Base-by-base conservation (phyloP, 208 protist species). In the Acanthamoeba healyi region DNA sequence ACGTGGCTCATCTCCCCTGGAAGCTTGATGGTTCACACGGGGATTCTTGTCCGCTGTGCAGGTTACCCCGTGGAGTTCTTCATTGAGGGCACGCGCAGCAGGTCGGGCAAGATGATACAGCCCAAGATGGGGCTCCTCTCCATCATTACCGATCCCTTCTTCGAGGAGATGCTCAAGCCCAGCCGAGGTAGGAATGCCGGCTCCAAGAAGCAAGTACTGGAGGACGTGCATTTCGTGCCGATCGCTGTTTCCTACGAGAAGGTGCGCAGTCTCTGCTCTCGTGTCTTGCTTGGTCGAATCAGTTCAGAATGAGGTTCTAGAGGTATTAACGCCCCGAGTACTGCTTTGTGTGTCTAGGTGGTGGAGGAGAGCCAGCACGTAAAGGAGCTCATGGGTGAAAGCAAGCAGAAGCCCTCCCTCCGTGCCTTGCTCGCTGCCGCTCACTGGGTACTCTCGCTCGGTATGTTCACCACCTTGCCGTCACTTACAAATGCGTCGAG, bases 201-300 rank as follows among this genome's bases (percentile, higher is more conserved):
- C 32, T 1, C 22, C 26, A 79, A 79, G 79, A 54, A 87, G 36
- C 46, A 12, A n/a, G 29, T 14, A 1, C 36, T 65, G 38, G 61
- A 89, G 40, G 94, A 96, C 89, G 72, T 96, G 10, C 63, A 95
- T 7, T 92, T 96, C 24, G 92, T 94, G 14, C 95, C 95, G 32
- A 95, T 96, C 65, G 86, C 86, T 63, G 95, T 96, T 36, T 91
- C 79, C 12, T 96, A 96, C 51, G 95, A 96, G 51, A 96, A 96
- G 44, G 86, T 29, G n/a, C n/a, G n/a, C n/a, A 86, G 2, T 10
- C 26, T 58, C 10, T n/a, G 12, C 72, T 29, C 2, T 51, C 0
- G 2, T 38, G 2, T 24, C 36, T 5, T 44, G 9, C 36, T 9
- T 22, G 32, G 22, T 9, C 67, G 19, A 24, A 9, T 10, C 14